Evolutionary conservation across 768 basidiomycete species (phyloP), one percentile per base, ranked within the genome.

Genomic region (Mycena indigotica): DNA sequence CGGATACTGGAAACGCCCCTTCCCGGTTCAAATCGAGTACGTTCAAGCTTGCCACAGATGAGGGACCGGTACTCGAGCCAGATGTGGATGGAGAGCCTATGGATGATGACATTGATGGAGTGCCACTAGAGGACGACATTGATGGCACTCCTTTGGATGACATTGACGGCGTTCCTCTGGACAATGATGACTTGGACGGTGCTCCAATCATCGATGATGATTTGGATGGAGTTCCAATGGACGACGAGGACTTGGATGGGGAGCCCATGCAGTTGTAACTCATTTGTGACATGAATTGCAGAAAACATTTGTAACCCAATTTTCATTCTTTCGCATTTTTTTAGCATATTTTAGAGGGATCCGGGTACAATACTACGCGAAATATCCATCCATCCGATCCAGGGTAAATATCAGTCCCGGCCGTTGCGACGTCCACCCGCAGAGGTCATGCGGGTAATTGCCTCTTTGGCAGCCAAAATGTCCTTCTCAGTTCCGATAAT

Each of bases 401-500:
- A 49, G 41, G 6, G n/a, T 29, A 38, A 28, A 52, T 55, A 63
- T 67, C 65, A 66, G 57, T 72, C 71, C 63, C 73, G 70, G 51
- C 41, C 41, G 41, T 44, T 44, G 23, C 41, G 41, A 19, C 41
- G 41, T 45, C 73, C 70, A 30, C 72, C 58, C 57, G 71, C 76
- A 15, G 81, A 70, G 28, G 69, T 75, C 72, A 87, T 84, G 69
- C 78, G 83, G 30, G 89, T 71, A 65, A 94, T 91, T 24, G 88
- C 87, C 29, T 88, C 84, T 72, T 85, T 93, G 16, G 92, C 92
- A n/a, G 80, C 77, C 54, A 80, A 69, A 51, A 93, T 82, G 56
- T 88, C 84, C 52, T 76, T 70, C 70, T 88, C 84, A 21, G 89
- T 67, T 93, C 93, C 95, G 50, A 88, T 85, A 67, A 98, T 89